Evolutionary conservation across 139 green algal species (phyloP).

Genomic region (Chlorella ohadii): DNA sequence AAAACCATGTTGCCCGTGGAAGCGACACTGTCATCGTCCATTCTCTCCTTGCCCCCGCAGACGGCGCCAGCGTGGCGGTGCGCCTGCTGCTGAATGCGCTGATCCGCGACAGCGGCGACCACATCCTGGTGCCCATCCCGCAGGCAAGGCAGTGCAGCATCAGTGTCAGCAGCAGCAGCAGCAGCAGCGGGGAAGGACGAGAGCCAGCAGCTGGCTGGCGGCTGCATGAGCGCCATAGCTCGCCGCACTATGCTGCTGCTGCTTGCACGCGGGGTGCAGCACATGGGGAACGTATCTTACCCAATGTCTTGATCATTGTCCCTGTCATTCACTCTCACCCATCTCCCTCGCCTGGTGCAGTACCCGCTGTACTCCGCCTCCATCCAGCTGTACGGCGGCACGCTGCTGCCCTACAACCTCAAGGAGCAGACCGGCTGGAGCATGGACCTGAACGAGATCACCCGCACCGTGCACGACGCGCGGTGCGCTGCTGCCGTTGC

Average conservation of each 20-base stretch:
- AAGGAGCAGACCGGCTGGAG: slow-evolving; percentile 87
- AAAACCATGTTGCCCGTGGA: no score
- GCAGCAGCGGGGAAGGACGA: no score
- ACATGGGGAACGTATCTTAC: no score
- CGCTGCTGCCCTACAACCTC: slow-evolving; percentile 91
- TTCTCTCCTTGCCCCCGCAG: slow-evolving; percentile 20
- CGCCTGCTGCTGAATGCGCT: slow-evolving; percentile 81
- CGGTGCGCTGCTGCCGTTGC: neutral
- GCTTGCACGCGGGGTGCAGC: no score
- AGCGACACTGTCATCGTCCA: neutral
- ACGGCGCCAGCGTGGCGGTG: slow-evolving; percentile 83
- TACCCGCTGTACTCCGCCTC: slow-evolving; percentile 88
- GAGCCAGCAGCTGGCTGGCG: no score
- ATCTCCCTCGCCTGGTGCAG: slow-evolving; percentile 36
- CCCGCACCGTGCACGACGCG: slow-evolving; percentile 25
- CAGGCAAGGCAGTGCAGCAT: neutral
- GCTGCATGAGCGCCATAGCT: no score
- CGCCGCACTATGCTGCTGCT: no score
- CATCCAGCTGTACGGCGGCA: slow-evolving; percentile 89
- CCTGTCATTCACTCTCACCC: neutral
- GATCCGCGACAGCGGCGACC: slow-evolving; percentile 67
- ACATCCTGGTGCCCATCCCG: slow-evolving; percentile 87
- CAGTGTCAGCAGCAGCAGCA: no score
- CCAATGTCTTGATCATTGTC: no score
- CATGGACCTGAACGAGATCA: slow-evolving; percentile 75